Base-by-base conservation (phyloP, 345 rosid genomes). In the Trapa bicornis region DNA sequence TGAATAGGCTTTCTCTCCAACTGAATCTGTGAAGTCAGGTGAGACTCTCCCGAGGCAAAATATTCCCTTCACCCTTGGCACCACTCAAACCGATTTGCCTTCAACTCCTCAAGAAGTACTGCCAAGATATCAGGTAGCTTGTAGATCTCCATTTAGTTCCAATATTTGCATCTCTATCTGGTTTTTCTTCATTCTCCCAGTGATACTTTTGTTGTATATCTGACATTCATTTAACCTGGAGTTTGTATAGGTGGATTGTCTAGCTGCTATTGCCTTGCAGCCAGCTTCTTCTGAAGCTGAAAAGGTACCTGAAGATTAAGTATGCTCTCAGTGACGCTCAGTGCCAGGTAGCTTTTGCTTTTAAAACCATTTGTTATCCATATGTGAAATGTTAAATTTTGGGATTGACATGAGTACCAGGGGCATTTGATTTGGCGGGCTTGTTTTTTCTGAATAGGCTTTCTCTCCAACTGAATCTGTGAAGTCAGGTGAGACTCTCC, bases 251-350 rank as follows among this genome's bases (percentile, higher is more conserved):
- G 81, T 77, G 68, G 96, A 89, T 47, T 85, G 87, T 71, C 75
- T 91, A 50, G 79, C 87, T 41, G 97, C 97, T 61, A 79, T 75
- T 37, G 90, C 96, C 52, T 72, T 91, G 82, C 92, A 87, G n/a
- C n/a, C n/a, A n/a, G 78, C 97, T 95, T 74, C 96, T 95, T 70
- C 73, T 89, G 89, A 91, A 79, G 85, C 89, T 95, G 61, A 95
- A 95, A 80, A 85, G 96, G 76, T 86, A 87, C 79, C 81, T 95
- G 58, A 95, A 95, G 77, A 84, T 91, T 73, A 83, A 84, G 7
- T 91, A 95, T 75, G 80, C 96, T 77, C 79, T 91, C 72, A 83
- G 87, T 68, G 96, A 95, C 81, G 85, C 90, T 32, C 95, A 96
- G 54, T 91, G 99, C 82, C 97, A 91, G 96, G 99, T 95, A 72